Base-by-base conservation (phyloP, 129 eudicot genomes). In the Pulicaria dysenterica region DNA sequence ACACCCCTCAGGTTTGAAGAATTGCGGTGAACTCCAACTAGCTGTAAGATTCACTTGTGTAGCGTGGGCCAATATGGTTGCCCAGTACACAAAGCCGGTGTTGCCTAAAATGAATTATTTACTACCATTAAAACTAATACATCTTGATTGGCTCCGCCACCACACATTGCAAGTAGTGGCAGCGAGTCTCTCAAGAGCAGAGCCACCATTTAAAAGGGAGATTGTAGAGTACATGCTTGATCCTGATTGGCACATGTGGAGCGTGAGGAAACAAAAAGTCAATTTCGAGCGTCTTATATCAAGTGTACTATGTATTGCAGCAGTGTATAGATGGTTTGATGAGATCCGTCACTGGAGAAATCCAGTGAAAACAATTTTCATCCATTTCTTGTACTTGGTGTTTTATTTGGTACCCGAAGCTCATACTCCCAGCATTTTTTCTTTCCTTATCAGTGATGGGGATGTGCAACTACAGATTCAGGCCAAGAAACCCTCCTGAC, bases 101-200 rank as follows among this genome's bases (percentile, higher is more conserved):
- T 81, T 86, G 43, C 96, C 92, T 14, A 84, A 86, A 76, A 89
- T 89, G 96, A 92, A 89, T 17, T 89, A 89, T 39, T 55, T 84
- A 38, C 76, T 86, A 57, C 96, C 96, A 3, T 74, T 89, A 19
- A 86, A 90, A 0, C 85, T 86, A 1, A 80, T 34, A 47, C 96
- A 89, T 46, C 47, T 86, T 1, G 93, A 89, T 46, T 84, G 86
- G 66, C 59, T 89, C 81, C 75, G 87, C 62, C 69, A 87, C 69
- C 89, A 87, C 44, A 89, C 93, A 31, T 69, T 73, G 67, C 80
- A 81, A 16, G 82, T 82, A 15, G 89, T 87, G 5, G 75, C 85
- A n/a, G 31, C 46, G 63, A 70, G 87, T 71, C 80, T 87, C 0
- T 73, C 79, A 34, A 81, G 87, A 11, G 93, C 83, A 0, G 93